Percentiles rank a stretch among this genome's conserved stretches.
These are phyloP conservation scores for Tarenaya hassleriana DNA, from an alignment of 345 rosid species.

Conservation along the genomic window DNA sequence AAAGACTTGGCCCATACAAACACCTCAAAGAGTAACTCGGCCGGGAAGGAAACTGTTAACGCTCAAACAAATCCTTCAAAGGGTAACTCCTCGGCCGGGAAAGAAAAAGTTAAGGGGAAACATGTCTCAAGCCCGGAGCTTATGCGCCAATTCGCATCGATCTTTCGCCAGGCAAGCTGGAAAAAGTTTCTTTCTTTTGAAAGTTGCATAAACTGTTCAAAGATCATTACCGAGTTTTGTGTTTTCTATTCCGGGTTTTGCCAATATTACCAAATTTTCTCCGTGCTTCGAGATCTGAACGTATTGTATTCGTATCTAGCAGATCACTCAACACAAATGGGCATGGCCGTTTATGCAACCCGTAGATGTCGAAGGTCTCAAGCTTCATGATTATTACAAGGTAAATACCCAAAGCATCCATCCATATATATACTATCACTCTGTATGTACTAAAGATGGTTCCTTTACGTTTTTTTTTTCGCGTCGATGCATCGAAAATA, in stretches of 20 bases:
- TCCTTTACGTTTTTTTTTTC: not conserved
- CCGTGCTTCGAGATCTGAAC: slow-evolving; percentile 8
- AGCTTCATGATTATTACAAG: slow-evolving; percentile 67
- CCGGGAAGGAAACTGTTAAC: slow-evolving; percentile 42
- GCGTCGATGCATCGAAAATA: too few species aligned
- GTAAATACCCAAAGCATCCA: slow-evolving; percentile 22
- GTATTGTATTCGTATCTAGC: slow-evolving; percentile 14
- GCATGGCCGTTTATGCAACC: slow-evolving; percentile 73
- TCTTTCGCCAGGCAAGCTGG: slow-evolving; percentile 47
- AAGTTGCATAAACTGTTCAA: not conserved
- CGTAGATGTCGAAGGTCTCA: slow-evolving; percentile 70
- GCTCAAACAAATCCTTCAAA: slow-evolving; percentile 34
- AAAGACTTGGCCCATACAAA: slow-evolving; percentile 34
- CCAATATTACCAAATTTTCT: not conserved
- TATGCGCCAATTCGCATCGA: slow-evolving; percentile 46
- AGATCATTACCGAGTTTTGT: slow-evolving; percentile 1
- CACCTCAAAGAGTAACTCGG: slow-evolving; percentile 37
- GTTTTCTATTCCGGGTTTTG: slow-evolving; percentile 4
- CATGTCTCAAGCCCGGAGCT: slow-evolving; percentile 44
- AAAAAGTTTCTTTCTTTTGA: slow-evolving; percentile 3
- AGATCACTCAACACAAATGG: slow-evolving; percentile 73
- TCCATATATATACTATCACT: too few species aligned
- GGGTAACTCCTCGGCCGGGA: slow-evolving; percentile 35
- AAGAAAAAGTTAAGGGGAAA: slow-evolving; percentile 54
- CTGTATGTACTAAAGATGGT: not conserved